Conservation (phyloP, 352 stramenopile species). For the Phytophthora citricola region DNA sequence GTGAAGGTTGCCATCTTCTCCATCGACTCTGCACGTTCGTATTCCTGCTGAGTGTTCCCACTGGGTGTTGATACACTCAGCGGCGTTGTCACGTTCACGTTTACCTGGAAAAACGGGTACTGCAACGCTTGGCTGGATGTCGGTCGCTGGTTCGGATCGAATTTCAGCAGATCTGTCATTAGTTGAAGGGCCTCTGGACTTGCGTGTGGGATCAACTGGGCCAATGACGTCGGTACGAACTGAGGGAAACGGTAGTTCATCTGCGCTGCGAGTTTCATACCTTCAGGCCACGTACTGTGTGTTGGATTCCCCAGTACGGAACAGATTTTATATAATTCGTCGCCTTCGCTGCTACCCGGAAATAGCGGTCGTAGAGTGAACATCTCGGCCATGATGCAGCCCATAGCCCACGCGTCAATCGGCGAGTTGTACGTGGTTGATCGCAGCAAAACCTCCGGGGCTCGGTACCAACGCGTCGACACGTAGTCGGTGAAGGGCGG, state of each 20-base stretch:
- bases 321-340: constrained; percentile 98
- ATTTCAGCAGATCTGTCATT: constrained; percentile 94
- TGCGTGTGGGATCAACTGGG: constrained; percentile 91
- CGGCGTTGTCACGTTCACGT: constrained; percentile 75
- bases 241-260: constrained; percentile 97
- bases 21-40: constrained; percentile 46
- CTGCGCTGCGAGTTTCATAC: constrained; percentile 94
- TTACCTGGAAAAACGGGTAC: constrained; percentile 95
- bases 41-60: constrained; percentile 53
- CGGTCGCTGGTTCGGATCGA: constrained; percentile 93
- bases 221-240: constrained; percentile 91
- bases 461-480: constrained; percentile 98
- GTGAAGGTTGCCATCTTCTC: constrained; percentile 61
- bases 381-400: constrained; percentile 98
- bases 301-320: constrained; percentile 94
- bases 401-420: constrained; percentile 98
- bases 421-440: constrained; percentile 96
- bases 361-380: constrained; percentile 97
- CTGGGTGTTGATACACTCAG: constrained; percentile 72
- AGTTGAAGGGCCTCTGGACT: constrained; percentile 92
- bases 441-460: constrained; percentile 96
- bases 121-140: constrained; percentile 94
- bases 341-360: constrained; percentile 95
- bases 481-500: constrained; percentile 98
- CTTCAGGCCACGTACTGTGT: constrained; percentile 92